Conservation (phyloP, 805 yeast species). For the Cyberlindnera euphorbiae region DNA sequence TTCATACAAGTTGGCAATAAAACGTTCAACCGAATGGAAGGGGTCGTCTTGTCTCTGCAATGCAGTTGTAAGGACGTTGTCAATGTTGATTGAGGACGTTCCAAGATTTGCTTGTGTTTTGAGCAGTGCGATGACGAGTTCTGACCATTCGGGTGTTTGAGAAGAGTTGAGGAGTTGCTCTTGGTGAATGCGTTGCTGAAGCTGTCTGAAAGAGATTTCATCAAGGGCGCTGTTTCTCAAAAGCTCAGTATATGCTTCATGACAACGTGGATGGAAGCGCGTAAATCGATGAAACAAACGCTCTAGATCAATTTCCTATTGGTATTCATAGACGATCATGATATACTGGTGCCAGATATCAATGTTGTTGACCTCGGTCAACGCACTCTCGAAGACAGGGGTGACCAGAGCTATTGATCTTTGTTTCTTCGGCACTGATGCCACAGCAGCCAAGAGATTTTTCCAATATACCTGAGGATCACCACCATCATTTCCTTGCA, state of each 20-base stretch:
- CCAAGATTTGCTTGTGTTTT: slow-evolving; percentile 10
- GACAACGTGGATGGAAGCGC: slow-evolving; percentile 9
- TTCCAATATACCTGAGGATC: no score
- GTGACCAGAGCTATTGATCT: no score
- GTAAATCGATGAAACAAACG: slow-evolving; percentile 3
- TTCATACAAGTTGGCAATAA: slow-evolving; percentile 33
- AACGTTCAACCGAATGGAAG: slow-evolving; percentile 41
- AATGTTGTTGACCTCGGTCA: slow-evolving; percentile 1
- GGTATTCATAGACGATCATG: slow-evolving; percentile 7
- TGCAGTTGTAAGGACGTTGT: slow-evolving; percentile 6
- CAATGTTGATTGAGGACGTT: neutral
- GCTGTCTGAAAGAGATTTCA: neutral
- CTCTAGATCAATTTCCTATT: neutral
- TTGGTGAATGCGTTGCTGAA: neutral
- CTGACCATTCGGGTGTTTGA: slow-evolving; percentile 32
- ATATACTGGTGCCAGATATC: slow-evolving; percentile 14
- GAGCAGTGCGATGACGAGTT: slow-evolving; percentile 26
- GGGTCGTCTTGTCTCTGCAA: slow-evolving; percentile 23
- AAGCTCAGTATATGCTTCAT: slow-evolving; percentile 14
- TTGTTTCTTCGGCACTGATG: no score
- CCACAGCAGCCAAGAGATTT: no score
- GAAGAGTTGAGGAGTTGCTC: slow-evolving; percentile 1
- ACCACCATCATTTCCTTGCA: slow-evolving; percentile 8
- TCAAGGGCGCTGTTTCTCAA: slow-evolving; percentile 5
- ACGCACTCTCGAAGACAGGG: no score